Percentiles rank a stretch among this genome's conserved stretches.
phyloP scores from a whole-genome alignment of 257 asterid genomes.

The Nicotiana undulata region DNA sequence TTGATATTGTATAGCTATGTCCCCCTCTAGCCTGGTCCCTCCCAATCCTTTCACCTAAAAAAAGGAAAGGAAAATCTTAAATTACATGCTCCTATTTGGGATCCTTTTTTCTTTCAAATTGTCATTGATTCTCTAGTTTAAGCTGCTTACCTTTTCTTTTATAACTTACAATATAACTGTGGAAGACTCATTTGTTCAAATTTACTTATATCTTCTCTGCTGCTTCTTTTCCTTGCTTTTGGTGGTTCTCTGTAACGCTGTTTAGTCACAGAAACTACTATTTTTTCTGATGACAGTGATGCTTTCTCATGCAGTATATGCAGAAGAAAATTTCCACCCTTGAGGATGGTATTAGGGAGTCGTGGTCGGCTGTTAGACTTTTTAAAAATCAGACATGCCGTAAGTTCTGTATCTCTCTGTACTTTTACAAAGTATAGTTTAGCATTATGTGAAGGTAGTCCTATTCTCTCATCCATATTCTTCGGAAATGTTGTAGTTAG shows the following conservation, averaged over 20 bases:
- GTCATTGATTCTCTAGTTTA: constrained; percentile 1
- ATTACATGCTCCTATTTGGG: background rate
- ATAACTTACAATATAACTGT: background rate
- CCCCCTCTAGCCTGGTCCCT: background rate
- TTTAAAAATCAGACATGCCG: constrained; percentile 30
- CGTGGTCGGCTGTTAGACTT: constrained; percentile 58
- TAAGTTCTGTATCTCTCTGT: constrained; percentile 33
- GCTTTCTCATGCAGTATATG: constrained; percentile 58
- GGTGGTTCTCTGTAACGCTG: background rate
- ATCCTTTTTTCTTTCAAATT: background rate
- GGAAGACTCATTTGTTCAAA: background rate
- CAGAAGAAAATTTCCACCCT: constrained; percentile 65
- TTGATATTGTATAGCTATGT: background rate
- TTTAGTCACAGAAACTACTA: background rate
- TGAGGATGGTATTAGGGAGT: constrained; percentile 78
- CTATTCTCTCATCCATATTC: background rate
- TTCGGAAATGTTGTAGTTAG: background rate
- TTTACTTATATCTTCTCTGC: background rate
- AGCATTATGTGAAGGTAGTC: background rate
- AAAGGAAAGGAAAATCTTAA: background rate
- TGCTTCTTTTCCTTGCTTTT: background rate
- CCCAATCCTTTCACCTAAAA: background rate
- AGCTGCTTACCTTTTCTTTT: background rate
- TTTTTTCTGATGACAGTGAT: constrained; percentile 8
- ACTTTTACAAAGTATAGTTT: background rate